Base-by-base conservation (phyloP, 2,329 filamentous ascomycete genomes). In the Alternaria sp. region DNA sequence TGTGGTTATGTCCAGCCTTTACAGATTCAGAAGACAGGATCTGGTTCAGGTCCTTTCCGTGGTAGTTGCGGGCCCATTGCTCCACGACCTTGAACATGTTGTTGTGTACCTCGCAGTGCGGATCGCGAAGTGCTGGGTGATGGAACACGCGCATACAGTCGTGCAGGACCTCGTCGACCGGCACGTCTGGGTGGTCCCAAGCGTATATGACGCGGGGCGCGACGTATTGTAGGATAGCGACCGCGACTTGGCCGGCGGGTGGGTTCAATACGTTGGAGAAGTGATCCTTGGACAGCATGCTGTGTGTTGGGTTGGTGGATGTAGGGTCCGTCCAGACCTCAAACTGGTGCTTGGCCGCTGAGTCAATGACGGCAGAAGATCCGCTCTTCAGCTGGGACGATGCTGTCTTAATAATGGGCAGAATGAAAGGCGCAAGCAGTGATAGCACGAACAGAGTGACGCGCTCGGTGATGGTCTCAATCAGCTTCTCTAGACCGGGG, bases 381-480 rank as follows among this genome's bases (percentile, higher is more conserved):
- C 96, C 95, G 23, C 90, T 87, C 81, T 98, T 97, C 25, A 99
- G 85, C 32, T 89, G 88, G 74, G 94, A 90, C 21, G 93, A 95
- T 6, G 95, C 93, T 57, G 91, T 88, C 56, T 90, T 91, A 79
- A 99, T 97, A 76, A 99, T 91, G 11, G 96, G 96, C 59, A 93
- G 89, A 65, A 99, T 87, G 79, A 96, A 98, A 0, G 96, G 96
- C 1, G 96, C 93, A 17, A 99, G 86, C 1, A 99, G 87, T 6
- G 93, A 94, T 65, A 99, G 87, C 54, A 99, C 88, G 77, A 98
- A 98, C 7, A 97, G 86, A 0, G 95, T 97, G 44, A 99, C 85
- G 2, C 92, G 95, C 82, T 99, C 96, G 59, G 91, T 93, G 73
- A 99, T 97, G 72, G 93, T 95, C 68, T 98, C 95, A 21, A 98